Base-by-base conservation (phyloP, 805 yeast genomes). In the Millerozyma miso region DNA sequence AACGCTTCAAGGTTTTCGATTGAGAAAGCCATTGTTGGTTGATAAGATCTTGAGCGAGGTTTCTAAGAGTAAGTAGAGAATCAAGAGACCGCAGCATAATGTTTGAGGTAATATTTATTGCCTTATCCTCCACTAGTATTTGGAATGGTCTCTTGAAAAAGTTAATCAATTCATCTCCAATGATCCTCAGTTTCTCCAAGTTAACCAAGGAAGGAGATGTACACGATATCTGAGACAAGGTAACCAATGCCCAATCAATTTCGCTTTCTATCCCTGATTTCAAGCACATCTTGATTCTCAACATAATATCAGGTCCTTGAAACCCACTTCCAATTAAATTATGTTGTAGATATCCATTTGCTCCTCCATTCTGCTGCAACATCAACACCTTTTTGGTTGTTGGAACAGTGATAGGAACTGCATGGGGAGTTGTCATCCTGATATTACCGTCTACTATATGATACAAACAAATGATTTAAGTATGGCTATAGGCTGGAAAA, bases 21-120 rank as follows among this genome's bases (percentile, higher is more conserved):
- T 76, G 70, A 1, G 91, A 85, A 47, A 93, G 65, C 55, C 83
- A 72, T 58, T 85, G 88, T 34, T 95, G 93, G 54, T 88, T 85
- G 36, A 77, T 84, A 10, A 85, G 76, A 59, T 89, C 96, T 58
- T 91, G 95, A 2, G 87, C 78, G 37, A 87, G 65, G 61, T 93
- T 93, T 56, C 98, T 74, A 43, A 93, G 67, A 15, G 86, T 77
- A 35, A 93, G 69, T 52, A 83, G 72, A 5, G 84, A 73, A 55
- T 69, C 70, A 38, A 66, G 62, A 44, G 70, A 59, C 38, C 53
- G 52, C 35, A 58, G 53, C 34, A 69, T 46, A 17, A 47, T 35
- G 8, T 50, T 51, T 19, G 51, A 52, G 14, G 51, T 49, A 19
- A 63, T 41, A 17, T 51, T 39, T 14, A 39, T 38, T 1, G 43